phyloP scores from a whole-genome alignment of 108 stramenopile species.

The Cyclotella cryptica region DNA sequence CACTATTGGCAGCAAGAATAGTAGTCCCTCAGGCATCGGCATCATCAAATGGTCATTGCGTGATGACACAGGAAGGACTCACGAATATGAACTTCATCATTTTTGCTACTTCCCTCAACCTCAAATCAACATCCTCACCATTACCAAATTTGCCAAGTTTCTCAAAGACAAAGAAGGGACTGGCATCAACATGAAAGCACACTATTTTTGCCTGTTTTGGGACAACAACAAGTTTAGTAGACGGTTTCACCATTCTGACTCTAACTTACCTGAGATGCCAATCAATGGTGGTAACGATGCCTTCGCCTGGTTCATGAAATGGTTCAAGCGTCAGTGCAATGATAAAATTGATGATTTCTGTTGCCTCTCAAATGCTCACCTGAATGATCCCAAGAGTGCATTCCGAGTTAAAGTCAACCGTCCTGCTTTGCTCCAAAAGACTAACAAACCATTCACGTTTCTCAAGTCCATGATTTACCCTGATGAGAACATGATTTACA shows the following conservation, averaged over 20 bases:
- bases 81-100: not conserved
- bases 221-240: not conserved
- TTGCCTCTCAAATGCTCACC: not conserved
- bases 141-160: conserved; percentile 8
- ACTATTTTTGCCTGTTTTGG: conserved; percentile 10
- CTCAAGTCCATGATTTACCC: conserved; percentile 4
- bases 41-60: not conserved
- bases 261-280: conserved; percentile 16
- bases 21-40: not conserved
- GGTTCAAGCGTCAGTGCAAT: not conserved
- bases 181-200: not conserved
- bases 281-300: not conserved
- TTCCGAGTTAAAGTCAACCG: not conserved
- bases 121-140: conserved; percentile 13
- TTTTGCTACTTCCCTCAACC: conserved; percentile 7
- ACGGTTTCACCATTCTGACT: not conserved
- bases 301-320: conserved; percentile 6
- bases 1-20: conserved; percentile 15
- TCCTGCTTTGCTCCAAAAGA: too few relatives aligned
- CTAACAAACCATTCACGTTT: not conserved
- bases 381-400: not conserved
- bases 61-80: conserved; percentile 4
- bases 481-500: conserved; percentile 10
- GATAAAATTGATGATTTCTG: not conserved
- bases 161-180: conserved; percentile 6